phyloP scores from a whole-genome alignment of 225 moss, liverwort and hornwort genomes.

The Bryum argenteum region DNA sequence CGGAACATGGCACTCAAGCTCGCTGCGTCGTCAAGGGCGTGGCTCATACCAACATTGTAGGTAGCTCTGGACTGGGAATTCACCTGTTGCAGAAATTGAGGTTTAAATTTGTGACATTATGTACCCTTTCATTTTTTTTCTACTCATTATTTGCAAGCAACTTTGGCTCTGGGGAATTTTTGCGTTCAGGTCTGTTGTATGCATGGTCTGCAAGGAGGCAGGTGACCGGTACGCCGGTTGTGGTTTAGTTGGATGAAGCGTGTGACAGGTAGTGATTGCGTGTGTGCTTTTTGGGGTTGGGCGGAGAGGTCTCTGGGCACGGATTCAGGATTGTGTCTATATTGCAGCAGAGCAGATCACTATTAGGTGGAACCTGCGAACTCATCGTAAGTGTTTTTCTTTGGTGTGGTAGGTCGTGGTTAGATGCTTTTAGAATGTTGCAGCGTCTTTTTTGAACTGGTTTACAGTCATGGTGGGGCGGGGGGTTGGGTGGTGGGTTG shows the following conservation, averaged over 20 bases:
- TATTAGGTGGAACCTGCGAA: no score
- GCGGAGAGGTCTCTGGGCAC: no score
- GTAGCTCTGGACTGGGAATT: slow-evolving; percentile 53
- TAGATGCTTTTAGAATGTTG: no score
- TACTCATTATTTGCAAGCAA: slow-evolving; percentile 29
- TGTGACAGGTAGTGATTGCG: no score
- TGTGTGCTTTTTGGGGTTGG: no score
- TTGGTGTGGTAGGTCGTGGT: no score
- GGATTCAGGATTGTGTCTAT: no score
- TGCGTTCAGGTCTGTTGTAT: slow-evolving; percentile 15
- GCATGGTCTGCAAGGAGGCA: not conserved
- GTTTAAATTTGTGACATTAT: slow-evolving; percentile 44
- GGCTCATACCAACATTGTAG: slow-evolving; percentile 39
- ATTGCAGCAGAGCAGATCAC: no score
- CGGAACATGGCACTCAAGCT: slow-evolving; percentile 44
- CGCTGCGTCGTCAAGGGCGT: slow-evolving; percentile 15
- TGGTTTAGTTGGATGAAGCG: no score
- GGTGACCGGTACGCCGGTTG: no score
- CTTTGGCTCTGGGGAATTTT: slow-evolving; percentile 15
- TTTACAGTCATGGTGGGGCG: slow-evolving; percentile 41
- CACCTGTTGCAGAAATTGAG: slow-evolving; percentile 45
- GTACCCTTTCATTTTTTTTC: slow-evolving; percentile 36
- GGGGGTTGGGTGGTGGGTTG: slow-evolving; percentile 47
- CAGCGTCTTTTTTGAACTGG: no score
- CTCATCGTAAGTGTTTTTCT: no score